Conservation (phyloP, 495 filamentous ascomycete genomes). For the Neurospora sp. region DNA sequence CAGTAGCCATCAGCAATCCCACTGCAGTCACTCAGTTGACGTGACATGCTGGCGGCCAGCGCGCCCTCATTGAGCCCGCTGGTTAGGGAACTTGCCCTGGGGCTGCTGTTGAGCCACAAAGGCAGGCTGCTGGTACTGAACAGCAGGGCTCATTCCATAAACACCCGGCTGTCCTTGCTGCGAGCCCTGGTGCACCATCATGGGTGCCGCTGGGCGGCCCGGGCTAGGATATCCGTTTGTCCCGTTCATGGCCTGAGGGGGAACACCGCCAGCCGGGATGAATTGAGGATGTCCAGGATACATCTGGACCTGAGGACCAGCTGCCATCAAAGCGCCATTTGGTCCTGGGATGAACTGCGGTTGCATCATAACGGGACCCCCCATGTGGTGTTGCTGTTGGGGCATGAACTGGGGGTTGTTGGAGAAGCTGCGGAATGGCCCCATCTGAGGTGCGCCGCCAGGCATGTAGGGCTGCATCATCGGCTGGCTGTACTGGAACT, state of each 20-base stretch:
- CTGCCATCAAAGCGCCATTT: conserved; percentile 44
- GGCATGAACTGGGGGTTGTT: conserved; percentile 57
- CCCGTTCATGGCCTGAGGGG: conserved; percentile 48
- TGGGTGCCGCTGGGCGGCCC: conserved; percentile 65
- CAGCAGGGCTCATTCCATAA: conserved; percentile 55
- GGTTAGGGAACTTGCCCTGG: conserved; percentile 51
- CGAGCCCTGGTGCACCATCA: conserved; percentile 63
- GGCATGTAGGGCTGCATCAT: conserved; percentile 61
- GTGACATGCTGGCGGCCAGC: not conserved
- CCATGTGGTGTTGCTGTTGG: conserved; percentile 53
- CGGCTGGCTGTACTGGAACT: conserved; percentile 62
- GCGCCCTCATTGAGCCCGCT: conserved; percentile 21
- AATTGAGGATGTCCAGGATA: conserved; percentile 53
- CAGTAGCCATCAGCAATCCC: not conserved
- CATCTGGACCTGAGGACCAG: conserved; percentile 61
- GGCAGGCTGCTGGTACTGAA: conserved; percentile 57
- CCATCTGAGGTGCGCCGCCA: conserved; percentile 51
- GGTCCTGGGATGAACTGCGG: conserved; percentile 47
- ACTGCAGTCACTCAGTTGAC: not conserved
- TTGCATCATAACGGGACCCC: conserved; percentile 70
- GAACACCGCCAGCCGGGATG: conserved; percentile 50
- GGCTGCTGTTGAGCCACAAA: conserved; percentile 49
- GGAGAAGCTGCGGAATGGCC: conserved; percentile 40
- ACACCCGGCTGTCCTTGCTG: conserved; percentile 59
- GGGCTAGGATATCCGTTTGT: conserved; percentile 80